A percentile compares a stretch with the other conserved stretches of the same genome.
Evolutionary conservation across 2,329 filamentous ascomycete genomes (phyloP).

Genomic region (Aspergillus tanneri): DNA sequence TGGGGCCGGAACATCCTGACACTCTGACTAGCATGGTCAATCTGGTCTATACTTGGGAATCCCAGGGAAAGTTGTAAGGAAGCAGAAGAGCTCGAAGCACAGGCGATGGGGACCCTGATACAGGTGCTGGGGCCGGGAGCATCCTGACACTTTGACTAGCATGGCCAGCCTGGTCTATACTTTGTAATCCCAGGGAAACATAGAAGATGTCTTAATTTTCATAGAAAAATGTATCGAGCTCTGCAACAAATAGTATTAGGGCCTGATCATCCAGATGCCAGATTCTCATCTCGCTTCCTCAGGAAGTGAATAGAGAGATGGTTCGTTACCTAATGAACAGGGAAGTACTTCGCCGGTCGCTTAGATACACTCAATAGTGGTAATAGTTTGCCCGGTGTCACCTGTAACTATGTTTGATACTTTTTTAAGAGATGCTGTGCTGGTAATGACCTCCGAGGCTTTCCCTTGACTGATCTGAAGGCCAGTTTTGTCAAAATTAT

Average conservation of each 20-base stretch:
- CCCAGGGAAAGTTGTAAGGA: neutral
- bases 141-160: slow-evolving; percentile 2
- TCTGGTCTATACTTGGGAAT: neutral
- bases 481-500: no score
- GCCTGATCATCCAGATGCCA: neutral
- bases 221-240: neutral
- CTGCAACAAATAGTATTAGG: neutral
- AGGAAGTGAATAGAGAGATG: no score
- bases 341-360: no score
- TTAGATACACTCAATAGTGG: no score
- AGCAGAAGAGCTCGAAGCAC: neutral
- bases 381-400: no score
- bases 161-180: neutral
- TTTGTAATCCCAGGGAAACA: neutral
- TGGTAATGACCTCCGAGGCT: no score
- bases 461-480: no score
- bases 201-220: neutral
- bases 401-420: no score
- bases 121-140: neutral
- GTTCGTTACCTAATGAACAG: no score
- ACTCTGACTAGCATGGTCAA: neutral
- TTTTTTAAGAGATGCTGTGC: no score
- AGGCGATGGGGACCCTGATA: neutral
- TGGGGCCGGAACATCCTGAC: no score
- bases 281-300: neutral